These are phyloP conservation scores for Chaetomium sp. DNA, from an alignment of 2,329 filamentous ascomycete genomes.

Conservation along the genomic window DNA sequence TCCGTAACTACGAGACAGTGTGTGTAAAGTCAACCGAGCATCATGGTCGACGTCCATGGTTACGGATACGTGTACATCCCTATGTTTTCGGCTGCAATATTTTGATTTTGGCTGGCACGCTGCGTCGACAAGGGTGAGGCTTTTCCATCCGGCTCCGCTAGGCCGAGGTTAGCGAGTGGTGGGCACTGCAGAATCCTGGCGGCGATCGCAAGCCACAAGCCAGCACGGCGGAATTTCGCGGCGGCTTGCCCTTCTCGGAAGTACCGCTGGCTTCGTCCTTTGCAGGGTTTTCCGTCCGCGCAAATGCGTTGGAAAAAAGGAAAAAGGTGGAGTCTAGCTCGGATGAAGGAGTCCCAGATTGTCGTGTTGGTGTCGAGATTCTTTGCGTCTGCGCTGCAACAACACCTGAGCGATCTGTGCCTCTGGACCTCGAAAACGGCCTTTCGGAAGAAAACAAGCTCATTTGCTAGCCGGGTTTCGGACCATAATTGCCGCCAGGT, in stretches of 20 bases:
- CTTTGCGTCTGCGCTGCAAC: too few species aligned
- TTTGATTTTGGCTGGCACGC: too few species aligned
- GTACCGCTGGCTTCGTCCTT: slow-evolving; percentile 11
- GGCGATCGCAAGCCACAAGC: slow-evolving; percentile 11
- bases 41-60: too few species aligned
- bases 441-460: not conserved
- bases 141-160: slow-evolving; percentile 15
- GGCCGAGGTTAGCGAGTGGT: slow-evolving; percentile 12
- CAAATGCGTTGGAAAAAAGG: not conserved
- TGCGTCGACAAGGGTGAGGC: not conserved
- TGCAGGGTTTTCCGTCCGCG: not conserved
- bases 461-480: slow-evolving; percentile 14
- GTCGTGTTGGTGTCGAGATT: too few species aligned
- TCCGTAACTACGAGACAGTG: too few species aligned
- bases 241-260: slow-evolving; percentile 20
- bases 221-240: not conserved
- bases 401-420: too few species aligned
- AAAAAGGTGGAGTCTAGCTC: too few species aligned
- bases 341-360: too few species aligned
- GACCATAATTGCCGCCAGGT: slow-evolving; percentile 20
- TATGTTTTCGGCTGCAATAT: too few species aligned
- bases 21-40: too few species aligned
- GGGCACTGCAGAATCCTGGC: slow-evolving; percentile 11
- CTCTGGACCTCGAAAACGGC: not conserved
- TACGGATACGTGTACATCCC: too few species aligned